These are phyloP conservation scores for Talaromyces ruber DNA, from an alignment of 495 filamentous ascomycete species.

Conservation along the genomic window DNA sequence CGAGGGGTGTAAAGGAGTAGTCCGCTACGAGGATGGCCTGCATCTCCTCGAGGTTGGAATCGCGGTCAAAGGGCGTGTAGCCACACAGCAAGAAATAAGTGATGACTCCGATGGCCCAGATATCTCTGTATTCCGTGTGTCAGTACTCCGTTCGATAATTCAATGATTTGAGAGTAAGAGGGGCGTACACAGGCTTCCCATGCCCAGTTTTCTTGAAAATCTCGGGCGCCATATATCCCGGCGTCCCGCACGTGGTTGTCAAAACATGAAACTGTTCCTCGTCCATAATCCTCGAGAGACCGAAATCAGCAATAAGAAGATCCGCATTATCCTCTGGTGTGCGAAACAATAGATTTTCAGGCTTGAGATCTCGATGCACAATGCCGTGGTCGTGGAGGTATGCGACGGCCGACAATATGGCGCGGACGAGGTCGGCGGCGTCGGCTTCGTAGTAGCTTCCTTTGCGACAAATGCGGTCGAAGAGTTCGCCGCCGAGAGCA, in stretches of 20 bases:
- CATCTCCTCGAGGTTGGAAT: constrained; percentile 98
- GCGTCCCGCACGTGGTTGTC: constrained; percentile 95
- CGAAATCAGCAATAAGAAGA: constrained; percentile 95
- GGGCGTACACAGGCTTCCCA: constrained; percentile 65
- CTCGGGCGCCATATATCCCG: constrained; percentile 89
- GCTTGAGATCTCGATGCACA: constrained; percentile 77
- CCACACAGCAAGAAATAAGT: constrained; percentile 96
- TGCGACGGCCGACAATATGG: constrained; percentile 92
- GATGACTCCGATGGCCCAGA: constrained; percentile 78
- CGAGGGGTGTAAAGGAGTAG: constrained; percentile 89
- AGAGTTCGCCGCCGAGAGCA: constrained; percentile 91
- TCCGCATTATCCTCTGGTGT: constrained; percentile 51
- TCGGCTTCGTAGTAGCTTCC: constrained; percentile 97
- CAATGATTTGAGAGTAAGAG: not conserved
- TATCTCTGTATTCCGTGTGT: constrained; percentile 39
- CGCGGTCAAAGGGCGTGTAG: constrained; percentile 96
- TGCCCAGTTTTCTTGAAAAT: constrained; percentile 76
- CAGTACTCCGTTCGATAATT: not conserved
- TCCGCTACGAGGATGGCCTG: constrained; percentile 95
- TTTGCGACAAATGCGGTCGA: constrained; percentile 97
- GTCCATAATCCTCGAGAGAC: constrained; percentile 92
- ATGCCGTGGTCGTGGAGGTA: constrained; percentile 98
- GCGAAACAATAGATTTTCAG: constrained; percentile 46
- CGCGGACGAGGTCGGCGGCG: constrained; percentile 88
- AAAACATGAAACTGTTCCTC: constrained; percentile 98